Percentiles rank a stretch among this genome's conserved stretches.
These are phyloP conservation scores for Rubroboletus pulcherrimus DNA, from an alignment of 768 basidiomycete genomes.

Conservation along the genomic window DNA sequence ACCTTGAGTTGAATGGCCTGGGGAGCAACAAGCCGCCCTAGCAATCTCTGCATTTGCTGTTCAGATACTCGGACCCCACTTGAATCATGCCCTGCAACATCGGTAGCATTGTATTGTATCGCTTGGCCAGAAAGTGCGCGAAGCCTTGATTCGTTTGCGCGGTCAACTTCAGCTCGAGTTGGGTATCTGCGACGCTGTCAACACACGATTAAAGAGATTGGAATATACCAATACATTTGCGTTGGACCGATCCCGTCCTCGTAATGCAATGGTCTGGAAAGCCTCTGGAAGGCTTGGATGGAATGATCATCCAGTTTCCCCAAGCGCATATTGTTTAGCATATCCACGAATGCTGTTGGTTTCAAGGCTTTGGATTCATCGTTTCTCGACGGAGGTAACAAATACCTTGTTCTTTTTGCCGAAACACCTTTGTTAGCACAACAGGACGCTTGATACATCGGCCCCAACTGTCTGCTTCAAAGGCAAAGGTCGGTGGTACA, in stretches of 20 bases:
- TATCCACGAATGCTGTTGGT: slow-evolving; percentile 63
- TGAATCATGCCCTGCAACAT: slow-evolving; percentile 45
- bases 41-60: slow-evolving; percentile 40
- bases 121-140: slow-evolving; percentile 36
- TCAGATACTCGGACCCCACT: slow-evolving; percentile 34
- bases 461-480: slow-evolving; percentile 76
- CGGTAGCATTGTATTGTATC: slow-evolving; percentile 41
- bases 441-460: slow-evolving; percentile 56
- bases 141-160: slow-evolving; percentile 57
- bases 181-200: slow-evolving; percentile 50
- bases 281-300: slow-evolving; percentile 45
- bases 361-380: neutral
- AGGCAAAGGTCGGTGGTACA: slow-evolving; percentile 61
- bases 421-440: slow-evolving; percentile 70
- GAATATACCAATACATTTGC: slow-evolving; percentile 52
- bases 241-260: slow-evolving; percentile 77
- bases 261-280: slow-evolving; percentile 59
- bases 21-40: slow-evolving; percentile 62
- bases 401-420: slow-evolving; percentile 78
- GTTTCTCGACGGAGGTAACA: neutral
- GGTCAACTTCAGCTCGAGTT: slow-evolving; percentile 66
- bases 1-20: slow-evolving; percentile 48
- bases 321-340: slow-evolving; percentile 85
- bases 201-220: neutral
- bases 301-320: slow-evolving; percentile 51